Evolutionary conservation across 208 protist species (phyloP).

Genomic region (Leishmania turanica): DNA sequence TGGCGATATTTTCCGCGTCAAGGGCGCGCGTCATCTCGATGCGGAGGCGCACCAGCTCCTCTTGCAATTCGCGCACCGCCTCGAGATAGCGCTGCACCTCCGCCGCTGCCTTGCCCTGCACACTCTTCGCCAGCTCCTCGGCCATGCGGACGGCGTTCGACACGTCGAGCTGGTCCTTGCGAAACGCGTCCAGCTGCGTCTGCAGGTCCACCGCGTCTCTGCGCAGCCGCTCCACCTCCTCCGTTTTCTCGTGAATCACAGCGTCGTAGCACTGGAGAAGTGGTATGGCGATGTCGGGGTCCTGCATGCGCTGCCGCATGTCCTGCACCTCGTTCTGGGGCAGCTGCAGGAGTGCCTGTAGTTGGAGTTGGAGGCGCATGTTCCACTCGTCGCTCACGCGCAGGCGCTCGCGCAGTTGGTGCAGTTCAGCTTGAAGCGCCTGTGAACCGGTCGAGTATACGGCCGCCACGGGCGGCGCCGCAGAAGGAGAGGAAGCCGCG

Average conservation of each 20-base stretch:
- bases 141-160: constrained; percentile 48
- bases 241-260: constrained; percentile 71
- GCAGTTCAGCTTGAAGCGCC: constrained; percentile 43
- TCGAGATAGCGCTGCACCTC: constrained; percentile 37
- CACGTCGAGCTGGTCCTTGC: constrained; percentile 41
- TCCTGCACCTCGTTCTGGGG: constrained; percentile 59
- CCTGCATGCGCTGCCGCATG: constrained; percentile 71
- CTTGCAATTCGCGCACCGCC: constrained; percentile 32
- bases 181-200: constrained; percentile 25
- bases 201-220: constrained; percentile 36
- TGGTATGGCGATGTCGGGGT: constrained; percentile 83
- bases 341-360: constrained; percentile 77
- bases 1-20: constrained; percentile 32
- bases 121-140: constrained; percentile 58
- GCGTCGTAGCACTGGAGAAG: constrained; percentile 89
- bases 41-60: constrained; percentile 33
- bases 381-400: constrained; percentile 84
- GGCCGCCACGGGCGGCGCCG: neutral
- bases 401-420: constrained; percentile 59
- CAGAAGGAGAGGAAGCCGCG: neutral
- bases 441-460: neutral
- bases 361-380: constrained; percentile 65
- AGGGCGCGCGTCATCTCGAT: constrained; percentile 43
- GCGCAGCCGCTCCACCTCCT: constrained; percentile 47
- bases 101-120: constrained; percentile 35